phyloP scores from a whole-genome alignment of 257 asterid genomes.

The Pogostemon cablin region DNA sequence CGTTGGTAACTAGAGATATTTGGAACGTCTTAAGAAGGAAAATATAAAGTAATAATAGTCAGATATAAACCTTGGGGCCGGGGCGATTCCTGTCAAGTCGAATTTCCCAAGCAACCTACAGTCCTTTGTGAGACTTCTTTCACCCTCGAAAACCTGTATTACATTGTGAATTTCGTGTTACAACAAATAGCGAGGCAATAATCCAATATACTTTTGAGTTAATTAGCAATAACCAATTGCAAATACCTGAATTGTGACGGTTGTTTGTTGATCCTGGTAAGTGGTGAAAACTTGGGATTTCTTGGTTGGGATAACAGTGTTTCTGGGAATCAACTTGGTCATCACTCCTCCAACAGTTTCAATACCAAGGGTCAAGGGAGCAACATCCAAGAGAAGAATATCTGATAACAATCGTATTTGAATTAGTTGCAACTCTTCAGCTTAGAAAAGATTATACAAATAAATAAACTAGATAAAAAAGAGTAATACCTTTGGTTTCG shows the following conservation, averaged over 20 bases:
- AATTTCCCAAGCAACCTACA: constrained; percentile 83
- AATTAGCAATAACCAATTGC: not conserved
- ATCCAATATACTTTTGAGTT: not conserved
- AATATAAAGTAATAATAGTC: not conserved
- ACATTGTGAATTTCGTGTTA: constrained; percentile 5
- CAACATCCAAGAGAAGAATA: constrained; percentile 85
- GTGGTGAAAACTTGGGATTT: constrained; percentile 90
- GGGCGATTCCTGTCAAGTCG: constrained; percentile 74
- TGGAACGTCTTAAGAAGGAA: not conserved
- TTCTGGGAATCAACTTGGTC: constrained; percentile 93
- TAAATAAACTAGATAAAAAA: too few relatives aligned
- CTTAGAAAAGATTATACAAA: not conserved
- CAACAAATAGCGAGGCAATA: not conserved
- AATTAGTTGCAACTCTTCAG: not conserved
- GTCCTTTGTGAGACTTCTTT: constrained; percentile 80
- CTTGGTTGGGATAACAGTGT: constrained; percentile 73
- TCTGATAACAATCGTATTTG: constrained; percentile 35
- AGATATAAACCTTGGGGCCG: constrained; percentile 64
- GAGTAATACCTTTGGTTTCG: constrained; percentile 64
- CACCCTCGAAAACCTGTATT: constrained; percentile 79
- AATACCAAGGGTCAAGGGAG: constrained; percentile 81
- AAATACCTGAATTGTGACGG: constrained; percentile 72
- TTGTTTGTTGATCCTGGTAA: constrained; percentile 83
- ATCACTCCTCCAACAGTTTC: constrained; percentile 96
- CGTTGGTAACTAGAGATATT: not conserved